Percentiles rank a stretch among this genome's conserved stretches.
These are phyloP conservation scores for Monascus purpureus DNA, from an alignment of 495 filamentous ascomycete genomes.

Conservation along the genomic window DNA sequence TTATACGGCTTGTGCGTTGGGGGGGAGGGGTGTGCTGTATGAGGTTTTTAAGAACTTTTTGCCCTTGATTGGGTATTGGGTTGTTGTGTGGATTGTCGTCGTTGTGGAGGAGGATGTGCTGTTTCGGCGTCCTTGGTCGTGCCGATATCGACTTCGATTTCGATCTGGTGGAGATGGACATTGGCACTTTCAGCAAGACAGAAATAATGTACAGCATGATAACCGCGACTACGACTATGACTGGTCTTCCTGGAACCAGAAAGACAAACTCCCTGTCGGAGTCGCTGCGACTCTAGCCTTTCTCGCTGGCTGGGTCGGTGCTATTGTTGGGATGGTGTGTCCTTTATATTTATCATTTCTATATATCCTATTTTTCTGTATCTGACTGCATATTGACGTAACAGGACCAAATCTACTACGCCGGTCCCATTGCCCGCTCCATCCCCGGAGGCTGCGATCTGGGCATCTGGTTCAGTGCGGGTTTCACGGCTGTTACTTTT, in stretches of 20 bases:
- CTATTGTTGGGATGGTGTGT: slow-evolving; percentile 34
- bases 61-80: slow-evolving; percentile 38
- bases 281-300: slow-evolving; percentile 32
- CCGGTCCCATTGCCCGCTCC: slow-evolving; percentile 26
- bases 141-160: too few relatives aligned
- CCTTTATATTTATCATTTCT: too few relatives aligned
- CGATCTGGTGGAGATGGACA: too few relatives aligned
- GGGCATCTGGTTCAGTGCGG: slow-evolving; percentile 30
- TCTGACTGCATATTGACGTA: too few relatives aligned
- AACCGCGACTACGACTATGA: slow-evolving; percentile 20
- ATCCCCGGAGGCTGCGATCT: slow-evolving; percentile 24
- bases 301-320: slow-evolving; percentile 34
- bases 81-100: slow-evolving; percentile 31
- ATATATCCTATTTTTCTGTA: not conserved
- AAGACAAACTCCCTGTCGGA: slow-evolving; percentile 25
- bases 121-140: slow-evolving; percentile 11
- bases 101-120: slow-evolving; percentile 30
- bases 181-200: not conserved
- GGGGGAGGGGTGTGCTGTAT: slow-evolving; percentile 33
- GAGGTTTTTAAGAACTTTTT: slow-evolving; percentile 35
- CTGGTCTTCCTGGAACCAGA: slow-evolving; percentile 34
- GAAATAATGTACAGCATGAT: not conserved
- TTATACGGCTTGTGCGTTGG: slow-evolving; percentile 33
- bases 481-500: slow-evolving; percentile 28
- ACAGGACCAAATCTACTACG: slow-evolving; percentile 34